Evolutionary conservation across 805 yeast species (phyloP), one percentile per base, ranked within the genome.

Genomic region (Saccharomycopsis malanga): DNA sequence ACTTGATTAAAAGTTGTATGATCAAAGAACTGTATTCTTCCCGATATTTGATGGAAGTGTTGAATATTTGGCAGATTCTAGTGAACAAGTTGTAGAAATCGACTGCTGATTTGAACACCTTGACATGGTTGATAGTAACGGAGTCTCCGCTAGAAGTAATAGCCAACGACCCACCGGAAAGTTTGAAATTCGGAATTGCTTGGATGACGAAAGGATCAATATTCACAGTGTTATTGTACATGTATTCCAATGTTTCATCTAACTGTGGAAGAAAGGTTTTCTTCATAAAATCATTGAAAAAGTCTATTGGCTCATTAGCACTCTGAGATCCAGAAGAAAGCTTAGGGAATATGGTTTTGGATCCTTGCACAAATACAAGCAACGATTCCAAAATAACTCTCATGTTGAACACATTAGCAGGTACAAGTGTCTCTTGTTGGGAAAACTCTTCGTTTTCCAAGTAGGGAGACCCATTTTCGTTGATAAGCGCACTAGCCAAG

Each of bases 331-430:
- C 52, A 20, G 55, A 46, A 10, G 45, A 23, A 6, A 56, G 51
- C 4, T 57, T 43, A 1, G 72, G 71, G 9, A 74, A 61, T 3
- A 72, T 57, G 2, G 70, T 56, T 9, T 70, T 65, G 1, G 84
- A 66, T 1, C 85, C 79, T 39, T 84, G 80, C 22, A 79, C 68
- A 57, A 86, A 87, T 10, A 79, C 65, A 41, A 87, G 69, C 34
- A 87, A 77, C 34, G 85, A 81, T 48, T 84, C 95, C 42, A 87
- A 63, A 14, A 88, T 73, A 4, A 84, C 73, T 54, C 89, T 73
- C 82, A 89, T 86, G 57, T 88, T 87, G 63, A 83, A 79, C 14
- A 87, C 73, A 57, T 79, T 79, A 2, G 87, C 79, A 0, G 80
- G 77, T 2, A 85, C 83, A 34, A 87, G 63, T 3, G 80, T 72